Conservation (phyloP, 139 green algal genomes). For the Dunaliella sp. region DNA sequence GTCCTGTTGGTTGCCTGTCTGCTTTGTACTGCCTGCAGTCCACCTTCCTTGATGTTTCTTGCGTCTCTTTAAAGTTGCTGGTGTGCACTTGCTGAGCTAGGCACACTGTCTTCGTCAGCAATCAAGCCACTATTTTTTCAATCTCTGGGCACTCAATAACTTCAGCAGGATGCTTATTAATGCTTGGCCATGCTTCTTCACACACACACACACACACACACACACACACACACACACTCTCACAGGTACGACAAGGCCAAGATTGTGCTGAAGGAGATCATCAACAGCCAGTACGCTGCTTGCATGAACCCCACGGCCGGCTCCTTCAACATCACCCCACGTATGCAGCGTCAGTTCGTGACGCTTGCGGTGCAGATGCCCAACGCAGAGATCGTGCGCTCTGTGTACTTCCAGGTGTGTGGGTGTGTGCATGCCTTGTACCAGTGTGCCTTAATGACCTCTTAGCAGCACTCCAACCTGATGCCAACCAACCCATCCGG, state of each 20-base stretch:
- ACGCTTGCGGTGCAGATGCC: slow-evolving; percentile 87
- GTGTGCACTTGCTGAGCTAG: too few species aligned
- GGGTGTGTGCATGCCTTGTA: neutral
- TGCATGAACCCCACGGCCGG: slow-evolving; percentile 91
- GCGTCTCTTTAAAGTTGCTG: too few species aligned
- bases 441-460: too few species aligned
- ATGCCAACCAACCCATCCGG: too few species aligned
- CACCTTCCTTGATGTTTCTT: too few species aligned
- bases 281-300: slow-evolving; percentile 73
- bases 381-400: slow-evolving; percentile 63
- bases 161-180: too few species aligned
- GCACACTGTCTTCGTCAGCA: neutral
- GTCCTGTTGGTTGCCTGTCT: too few species aligned
- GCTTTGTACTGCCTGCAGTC: too few species aligned
- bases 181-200: neutral
- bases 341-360: slow-evolving; percentile 91
- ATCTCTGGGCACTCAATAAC: too few species aligned
- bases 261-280: slow-evolving; percentile 87
- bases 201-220: neutral
- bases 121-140: too few species aligned
- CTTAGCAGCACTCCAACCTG: too few species aligned
- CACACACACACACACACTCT: neutral
- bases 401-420: slow-evolving; percentile 52
- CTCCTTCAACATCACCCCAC: slow-evolving; percentile 86
- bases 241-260: slow-evolving; percentile 84